A percentile compares a stretch with the other conserved stretches of the same genome.
Conservation (phyloP, 2,329 filamentous ascomycete species). For the Epichloe baconii region DNA sequence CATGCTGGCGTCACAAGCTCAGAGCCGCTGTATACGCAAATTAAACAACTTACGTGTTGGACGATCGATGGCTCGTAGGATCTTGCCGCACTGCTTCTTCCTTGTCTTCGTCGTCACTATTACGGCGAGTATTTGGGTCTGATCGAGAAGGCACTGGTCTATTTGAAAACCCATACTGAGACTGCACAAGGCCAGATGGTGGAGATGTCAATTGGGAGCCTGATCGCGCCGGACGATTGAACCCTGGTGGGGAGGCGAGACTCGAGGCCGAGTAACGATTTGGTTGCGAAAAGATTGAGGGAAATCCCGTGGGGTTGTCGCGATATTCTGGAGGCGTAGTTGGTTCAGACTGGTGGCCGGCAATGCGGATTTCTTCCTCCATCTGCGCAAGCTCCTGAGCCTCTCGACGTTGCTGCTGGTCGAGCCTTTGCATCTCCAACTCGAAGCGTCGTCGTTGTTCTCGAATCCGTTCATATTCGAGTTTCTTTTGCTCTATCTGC, state of each 20-base stretch:
- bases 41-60: conserved; percentile 57
- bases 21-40: background rate
- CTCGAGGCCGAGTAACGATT: conserved; percentile 84
- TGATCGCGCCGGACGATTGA: conserved; percentile 60
- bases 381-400: conserved; percentile 77
- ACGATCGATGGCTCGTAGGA: conserved; percentile 58
- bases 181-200: conserved; percentile 47
- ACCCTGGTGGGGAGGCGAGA: conserved; percentile 68
- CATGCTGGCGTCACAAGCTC: background rate
- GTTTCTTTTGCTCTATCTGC: conserved; percentile 86
- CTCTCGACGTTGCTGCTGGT: conserved; percentile 70
- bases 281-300: conserved; percentile 67
- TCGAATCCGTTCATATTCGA: conserved; percentile 81
- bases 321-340: conserved; percentile 92
- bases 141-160: conserved; percentile 61
- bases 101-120: conserved; percentile 84
- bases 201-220: conserved; percentile 74
- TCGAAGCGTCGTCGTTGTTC: conserved; percentile 85
- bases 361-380: conserved; percentile 53
- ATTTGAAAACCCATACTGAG: conserved; percentile 37
- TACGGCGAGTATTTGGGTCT: conserved; percentile 72
- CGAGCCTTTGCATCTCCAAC: conserved; percentile 80
- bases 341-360: conserved; percentile 80
- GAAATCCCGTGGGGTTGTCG: conserved; percentile 56
- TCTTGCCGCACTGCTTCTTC: conserved; percentile 59